Base-by-base conservation (phyloP, 2,329 filamentous ascomycete species). In the Stemphylium vesicarium region DNA sequence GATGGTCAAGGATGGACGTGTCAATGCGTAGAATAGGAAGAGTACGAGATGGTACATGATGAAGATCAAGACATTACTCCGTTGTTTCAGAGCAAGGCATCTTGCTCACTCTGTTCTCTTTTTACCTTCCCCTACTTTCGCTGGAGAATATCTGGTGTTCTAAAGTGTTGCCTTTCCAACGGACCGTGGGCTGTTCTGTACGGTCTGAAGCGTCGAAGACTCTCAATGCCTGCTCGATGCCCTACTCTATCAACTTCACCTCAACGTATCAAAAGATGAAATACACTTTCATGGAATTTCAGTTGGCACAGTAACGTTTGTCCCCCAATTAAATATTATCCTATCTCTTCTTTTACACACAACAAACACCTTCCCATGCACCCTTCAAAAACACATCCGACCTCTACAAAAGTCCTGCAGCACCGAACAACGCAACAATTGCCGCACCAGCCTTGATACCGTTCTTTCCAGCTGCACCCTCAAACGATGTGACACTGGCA, bases 1-100 rank as follows among this genome's bases (percentile, higher is more conserved):
- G 53, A 77, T 81, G 77, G 79, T 75, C 1, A 60, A 63, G 47
- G 74, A 77, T 55, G 74, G 74, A 16, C 49, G 65, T 57, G 74
- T 77, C 29, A 54, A 62, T 24, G 51, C 40, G 45, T 62, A n/a
- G 38, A 33, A 24, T 4, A 39, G n/a, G 26, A n/a, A 29, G 26
- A 7, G 26, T 29, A 29, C 26, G 26, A 3, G 26, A 29, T 10
- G 9, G 26, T 9, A 26, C 24, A 26, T 26, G 8, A 26, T 26
- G 24, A 26, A 11, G 26, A 29, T 29, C 8, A 29, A 29, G 9
- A 29, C 9, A 11, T 29, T 29, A 29, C 26, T 29, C 20, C 20
- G 26, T 29, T 29, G 10, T 11, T 29, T 29, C 26, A 7, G 11
- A 29, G 26, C 9, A 29, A 29, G 2, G 9, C 7, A 11, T 29